phyloP scores from a whole-genome alignment of 129 eudicot species.

The Erigeron canadensis region DNA sequence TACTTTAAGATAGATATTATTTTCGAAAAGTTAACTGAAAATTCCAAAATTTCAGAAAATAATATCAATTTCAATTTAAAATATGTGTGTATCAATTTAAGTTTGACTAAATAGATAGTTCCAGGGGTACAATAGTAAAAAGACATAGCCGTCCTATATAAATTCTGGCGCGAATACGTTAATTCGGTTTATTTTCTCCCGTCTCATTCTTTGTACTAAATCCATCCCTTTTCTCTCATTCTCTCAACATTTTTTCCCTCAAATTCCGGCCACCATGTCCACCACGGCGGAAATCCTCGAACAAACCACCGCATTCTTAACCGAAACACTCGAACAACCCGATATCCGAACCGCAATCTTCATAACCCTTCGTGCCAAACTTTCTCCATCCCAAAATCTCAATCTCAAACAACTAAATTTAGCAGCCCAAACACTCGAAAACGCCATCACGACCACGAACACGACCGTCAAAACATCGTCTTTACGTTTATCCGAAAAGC shows the following conservation, averaged over 20 bases:
- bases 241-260: neutral
- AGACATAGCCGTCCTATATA: constrained; percentile 24
- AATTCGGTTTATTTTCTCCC: constrained; percentile 15
- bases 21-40: no score
- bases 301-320: constrained; percentile 53
- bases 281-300: constrained; percentile 49
- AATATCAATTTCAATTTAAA: no score
- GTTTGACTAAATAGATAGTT: neutral
- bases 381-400: constrained; percentile 31
- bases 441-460: constrained; percentile 42
- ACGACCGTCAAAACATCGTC: constrained; percentile 48
- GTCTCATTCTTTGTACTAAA: constrained; percentile 19
- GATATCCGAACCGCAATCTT: constrained; percentile 48
- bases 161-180: constrained; percentile 32
- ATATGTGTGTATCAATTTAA: neutral
- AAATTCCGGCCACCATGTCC: constrained; percentile 27
- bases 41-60: no score
- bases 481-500: constrained; percentile 58
- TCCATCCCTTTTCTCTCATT: neutral
- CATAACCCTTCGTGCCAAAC: constrained; percentile 43
- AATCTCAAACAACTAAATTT: constrained; percentile 44
- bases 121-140: constrained; percentile 28
- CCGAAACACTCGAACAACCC: constrained; percentile 39
- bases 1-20: no score
- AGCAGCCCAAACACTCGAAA: constrained; percentile 60